phyloP scores from a whole-genome alignment of 768 basidiomycete genomes.

The Amanita molliuscula region DNA sequence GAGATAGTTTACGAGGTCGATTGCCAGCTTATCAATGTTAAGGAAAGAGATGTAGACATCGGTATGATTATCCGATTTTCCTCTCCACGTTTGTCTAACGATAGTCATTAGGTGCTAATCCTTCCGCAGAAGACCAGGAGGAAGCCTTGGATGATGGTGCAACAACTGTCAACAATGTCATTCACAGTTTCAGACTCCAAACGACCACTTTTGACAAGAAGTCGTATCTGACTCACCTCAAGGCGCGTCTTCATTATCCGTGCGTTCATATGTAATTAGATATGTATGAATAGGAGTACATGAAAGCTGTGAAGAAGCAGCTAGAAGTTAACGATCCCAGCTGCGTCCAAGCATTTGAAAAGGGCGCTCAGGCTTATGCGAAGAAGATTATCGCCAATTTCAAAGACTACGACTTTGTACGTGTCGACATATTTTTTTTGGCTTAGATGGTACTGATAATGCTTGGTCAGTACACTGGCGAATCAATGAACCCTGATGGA shows the following conservation, averaged over 20 bases:
- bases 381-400: constrained; percentile 89
- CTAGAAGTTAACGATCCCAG: constrained; percentile 46
- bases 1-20: constrained; percentile 82
- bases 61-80: constrained; percentile 34
- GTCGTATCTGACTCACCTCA: constrained; percentile 70
- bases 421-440: constrained; percentile 14
- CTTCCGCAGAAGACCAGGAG: constrained; percentile 79
- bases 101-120: constrained; percentile 65
- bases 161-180: constrained; percentile 78
- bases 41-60: constrained; percentile 81
- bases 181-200: constrained; percentile 85
- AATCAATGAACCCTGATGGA: constrained; percentile 76
- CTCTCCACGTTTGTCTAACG: background rate
- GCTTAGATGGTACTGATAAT: background rate
- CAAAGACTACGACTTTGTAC: constrained; percentile 89
- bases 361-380: constrained; percentile 61
- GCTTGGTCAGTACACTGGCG: constrained; percentile 51
- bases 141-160: constrained; percentile 78
- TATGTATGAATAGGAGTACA: constrained; percentile 54
- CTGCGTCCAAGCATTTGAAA: constrained; percentile 69
- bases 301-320: constrained; percentile 79
- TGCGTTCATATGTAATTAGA: background rate
- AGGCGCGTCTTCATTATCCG: constrained; percentile 33
- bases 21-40: constrained; percentile 59
- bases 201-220: constrained; percentile 85